Evolutionary conservation across 2,329 filamentous ascomycete genomes (phyloP), one percentile per base, ranked within the genome.

Genomic region (Epichloe brachyelytri): DNA sequence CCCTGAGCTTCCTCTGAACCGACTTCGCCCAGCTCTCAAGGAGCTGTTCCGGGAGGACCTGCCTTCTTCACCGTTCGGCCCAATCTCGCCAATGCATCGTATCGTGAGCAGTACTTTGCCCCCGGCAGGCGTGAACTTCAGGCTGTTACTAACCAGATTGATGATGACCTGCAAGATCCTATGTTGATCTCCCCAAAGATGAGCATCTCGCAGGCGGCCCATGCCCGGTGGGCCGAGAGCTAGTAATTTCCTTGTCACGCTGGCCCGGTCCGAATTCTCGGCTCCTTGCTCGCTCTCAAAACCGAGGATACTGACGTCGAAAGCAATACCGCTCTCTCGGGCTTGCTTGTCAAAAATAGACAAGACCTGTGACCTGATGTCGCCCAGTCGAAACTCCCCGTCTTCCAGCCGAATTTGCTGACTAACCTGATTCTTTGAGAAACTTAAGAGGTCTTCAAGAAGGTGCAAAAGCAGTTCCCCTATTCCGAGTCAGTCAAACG

Each of bases 371-470:
- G 86, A 83, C 55, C 83, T 83, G 55, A 95, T 81, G 56, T 96
- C 89, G n/a, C 82, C 82, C 30, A 96, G 64, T 8, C 84, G 76
- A 60, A 96, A 96, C 59, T 95, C 89, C 54, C 80, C 86, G 63
- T 94, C 85, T 58, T 95, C 88, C 1, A 95, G 72, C 40, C 74
- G 83, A 43, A 95, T 71, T 55, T 90, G 82, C 59, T 94, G 86
- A 3, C 88, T 89, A 48, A 95, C 89, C 65, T 95, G 88, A 61
- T 96, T 95, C 68, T 95, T 95, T 62, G 87, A 93, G 68, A 96
- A 96, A 37, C 87, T 95, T 39, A 96, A 70, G 4, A 96, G 74
- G 69, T 96, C 90, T 40, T 93, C 93, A 7, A 96, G 73, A 1
- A 96, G 76, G 61, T 95, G 89, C 2, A 95, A 72, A 7, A 96